Conservation (phyloP, 1,284 basidiomycete species). For the Ustilago hordei region DNA sequence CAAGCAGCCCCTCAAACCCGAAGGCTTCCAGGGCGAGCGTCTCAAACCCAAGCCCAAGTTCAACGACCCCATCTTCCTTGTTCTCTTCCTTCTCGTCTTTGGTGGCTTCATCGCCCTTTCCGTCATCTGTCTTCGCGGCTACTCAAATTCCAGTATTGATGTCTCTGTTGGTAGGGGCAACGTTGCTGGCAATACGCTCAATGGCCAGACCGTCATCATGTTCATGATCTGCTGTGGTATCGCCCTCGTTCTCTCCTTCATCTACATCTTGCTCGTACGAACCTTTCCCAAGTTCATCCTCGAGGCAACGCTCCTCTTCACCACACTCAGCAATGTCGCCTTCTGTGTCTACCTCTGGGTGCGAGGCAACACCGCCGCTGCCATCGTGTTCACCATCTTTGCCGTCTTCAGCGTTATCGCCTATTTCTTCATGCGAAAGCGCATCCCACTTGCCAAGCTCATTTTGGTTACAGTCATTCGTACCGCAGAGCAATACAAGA, state of each 20-base stretch:
- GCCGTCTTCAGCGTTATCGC: conserved; percentile 59
- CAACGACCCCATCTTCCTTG: conserved; percentile 65
- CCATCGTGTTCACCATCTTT: conserved; percentile 65
- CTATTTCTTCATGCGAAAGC: conserved; percentile 64
- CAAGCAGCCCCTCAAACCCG: conserved; percentile 56
- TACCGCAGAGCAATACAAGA: conserved; percentile 60
- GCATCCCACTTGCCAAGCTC: conserved; percentile 62
- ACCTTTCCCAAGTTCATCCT: conserved; percentile 77
- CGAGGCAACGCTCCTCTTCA: conserved; percentile 58
- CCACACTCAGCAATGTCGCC: conserved; percentile 55
- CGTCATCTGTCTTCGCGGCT: conserved; percentile 68
- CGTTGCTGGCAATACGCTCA: conserved; percentile 80
- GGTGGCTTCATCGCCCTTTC: conserved; percentile 69
- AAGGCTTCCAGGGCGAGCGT: conserved; percentile 59
- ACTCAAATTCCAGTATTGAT: conserved; percentile 35
- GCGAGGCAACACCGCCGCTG: conserved; percentile 51
- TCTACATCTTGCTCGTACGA: conserved; percentile 76
- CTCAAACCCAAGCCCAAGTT: conserved; percentile 62
- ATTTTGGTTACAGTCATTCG: conserved; percentile 58
- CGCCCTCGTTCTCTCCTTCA: conserved; percentile 73
- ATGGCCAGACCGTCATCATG: conserved; percentile 77
- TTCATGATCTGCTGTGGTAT: conserved; percentile 77
- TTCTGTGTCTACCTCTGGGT: conserved; percentile 59
- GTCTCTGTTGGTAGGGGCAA: conserved; percentile 71
- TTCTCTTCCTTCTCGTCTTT: conserved; percentile 70